Percentiles rank a stretch among this genome's conserved stretches.
These are phyloP conservation scores for Fusarium marasasianum DNA, from an alignment of 2,329 filamentous ascomycete genomes.

Conservation along the genomic window DNA sequence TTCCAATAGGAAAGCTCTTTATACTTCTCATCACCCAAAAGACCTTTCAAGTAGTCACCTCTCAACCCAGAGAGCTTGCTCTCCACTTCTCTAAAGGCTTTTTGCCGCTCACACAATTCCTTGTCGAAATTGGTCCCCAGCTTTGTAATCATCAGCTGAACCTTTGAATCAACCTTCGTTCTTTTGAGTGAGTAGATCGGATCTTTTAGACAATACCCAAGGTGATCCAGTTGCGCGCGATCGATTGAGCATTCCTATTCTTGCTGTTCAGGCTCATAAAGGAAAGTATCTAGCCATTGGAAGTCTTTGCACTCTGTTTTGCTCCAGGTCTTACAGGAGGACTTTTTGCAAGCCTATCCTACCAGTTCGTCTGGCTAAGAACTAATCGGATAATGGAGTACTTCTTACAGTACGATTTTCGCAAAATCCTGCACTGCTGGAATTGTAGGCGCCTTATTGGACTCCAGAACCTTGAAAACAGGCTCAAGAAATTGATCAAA, in stretches of 20 bases:
- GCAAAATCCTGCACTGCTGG: background rate
- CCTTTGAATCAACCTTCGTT: background rate
- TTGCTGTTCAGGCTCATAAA: background rate
- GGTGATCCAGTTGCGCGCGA: background rate
- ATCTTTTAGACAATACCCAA: background rate
- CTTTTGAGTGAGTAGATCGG: background rate
- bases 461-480: background rate
- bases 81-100: background rate
- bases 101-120: background rate
- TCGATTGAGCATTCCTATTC: background rate
- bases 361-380: background rate
- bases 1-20: background rate
- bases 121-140: background rate
- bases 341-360: conserved; percentile 4
- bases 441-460: background rate
- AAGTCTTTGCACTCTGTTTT: background rate
- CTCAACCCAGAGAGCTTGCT: background rate
- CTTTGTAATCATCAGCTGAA: conserved; percentile 3
- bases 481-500: background rate
- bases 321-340: background rate
- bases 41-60: background rate
- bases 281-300: background rate
- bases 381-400: background rate
- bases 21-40: conserved; percentile 7
- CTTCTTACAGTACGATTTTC: background rate